phyloP scores from a whole-genome alignment of 345 rosid genomes.

The Durio zibethinus region DNA sequence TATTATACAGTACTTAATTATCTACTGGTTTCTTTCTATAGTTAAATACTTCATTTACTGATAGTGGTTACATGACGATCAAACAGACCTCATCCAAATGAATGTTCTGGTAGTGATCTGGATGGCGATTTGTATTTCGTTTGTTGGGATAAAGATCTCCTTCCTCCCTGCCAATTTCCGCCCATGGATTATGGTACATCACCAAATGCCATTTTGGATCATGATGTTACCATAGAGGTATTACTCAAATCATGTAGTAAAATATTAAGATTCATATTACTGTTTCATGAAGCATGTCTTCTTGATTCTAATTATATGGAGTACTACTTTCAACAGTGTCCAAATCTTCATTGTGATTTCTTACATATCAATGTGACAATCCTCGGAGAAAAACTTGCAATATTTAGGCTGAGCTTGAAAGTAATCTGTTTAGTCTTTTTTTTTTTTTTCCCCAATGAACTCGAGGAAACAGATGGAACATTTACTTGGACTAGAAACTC shows the following conservation, averaged over 20 bases:
- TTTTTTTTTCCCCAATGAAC: too few species aligned
- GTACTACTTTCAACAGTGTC: too few species aligned
- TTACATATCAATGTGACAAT: too few species aligned
- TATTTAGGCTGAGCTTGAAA: too few species aligned
- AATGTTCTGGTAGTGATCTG: conserved; percentile 40
- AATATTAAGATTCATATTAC: not conserved
- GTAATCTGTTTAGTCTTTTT: too few species aligned
- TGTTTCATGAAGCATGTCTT: not conserved
- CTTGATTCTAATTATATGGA: not conserved
- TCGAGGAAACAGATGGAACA: too few species aligned
- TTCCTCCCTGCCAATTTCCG: conserved; percentile 19
- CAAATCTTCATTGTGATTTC: too few species aligned
- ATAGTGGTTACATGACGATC: not conserved
- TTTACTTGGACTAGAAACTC: not conserved
- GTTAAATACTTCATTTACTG: not conserved
- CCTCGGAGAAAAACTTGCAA: too few species aligned
- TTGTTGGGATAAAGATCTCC: conserved; percentile 36
- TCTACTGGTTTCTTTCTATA: not conserved
- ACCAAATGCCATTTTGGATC: not conserved
- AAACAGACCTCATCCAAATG: conserved; percentile 39
- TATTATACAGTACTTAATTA: not conserved
- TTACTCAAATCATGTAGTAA: not conserved
- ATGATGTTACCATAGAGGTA: conserved; percentile 38
- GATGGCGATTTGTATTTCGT: conserved; percentile 44
- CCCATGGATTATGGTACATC: conserved; percentile 37